Base-by-base conservation (phyloP, 1,139 yeast genomes). In the Kodamaea fungicola region DNA sequence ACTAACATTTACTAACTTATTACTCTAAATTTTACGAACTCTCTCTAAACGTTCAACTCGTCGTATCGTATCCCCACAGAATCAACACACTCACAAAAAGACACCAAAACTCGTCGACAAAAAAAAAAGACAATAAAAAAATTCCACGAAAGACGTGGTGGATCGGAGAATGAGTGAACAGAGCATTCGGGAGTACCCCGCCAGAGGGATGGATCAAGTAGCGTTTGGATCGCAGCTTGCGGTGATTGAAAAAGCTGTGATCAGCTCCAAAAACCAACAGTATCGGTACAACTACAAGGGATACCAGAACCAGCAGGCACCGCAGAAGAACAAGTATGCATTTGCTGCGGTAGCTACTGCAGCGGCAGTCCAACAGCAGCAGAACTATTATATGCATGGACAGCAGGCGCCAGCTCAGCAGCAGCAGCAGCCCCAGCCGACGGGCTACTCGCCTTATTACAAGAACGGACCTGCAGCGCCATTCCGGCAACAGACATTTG, bases 161-260 rank as follows among this genome's bases (percentile, higher is more conserved):
- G 27, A 24, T 24, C 27, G 27, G 27, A 24, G n/a, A 3, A 16
- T 16, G 19, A 16, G 19, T 16, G 19, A 16, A 16, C 19, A 16
- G 19, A 16, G 19, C 19, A 16, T 16, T 16, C 19, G 8, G 31
- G 23, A 30, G 34, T 61, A 53, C 42, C 61, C 64, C 21, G 59
- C 58, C 40, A 51, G 71, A 46, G 43, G 46, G 22, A 46, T 64
- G 38, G 58, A 61, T 30, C 42, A 48, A 28, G 50, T 54, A 23
- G 62, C 71, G 3, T 67, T 67, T 47, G 52, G 44, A 35, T 42
- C 45, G 31, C 71, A 65, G 43, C 39, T 61, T 13, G 67, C 62
- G 30, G 31, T 46, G 16, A 58, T 64, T 30, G 55, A 59, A 22
- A 47, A 49, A 31, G 35, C 43, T 21, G 45, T 43, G 10, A 24